Evolutionary conservation across 2,329 filamentous ascomycete species (phyloP).

Genomic region (Tolypocladium album): DNA sequence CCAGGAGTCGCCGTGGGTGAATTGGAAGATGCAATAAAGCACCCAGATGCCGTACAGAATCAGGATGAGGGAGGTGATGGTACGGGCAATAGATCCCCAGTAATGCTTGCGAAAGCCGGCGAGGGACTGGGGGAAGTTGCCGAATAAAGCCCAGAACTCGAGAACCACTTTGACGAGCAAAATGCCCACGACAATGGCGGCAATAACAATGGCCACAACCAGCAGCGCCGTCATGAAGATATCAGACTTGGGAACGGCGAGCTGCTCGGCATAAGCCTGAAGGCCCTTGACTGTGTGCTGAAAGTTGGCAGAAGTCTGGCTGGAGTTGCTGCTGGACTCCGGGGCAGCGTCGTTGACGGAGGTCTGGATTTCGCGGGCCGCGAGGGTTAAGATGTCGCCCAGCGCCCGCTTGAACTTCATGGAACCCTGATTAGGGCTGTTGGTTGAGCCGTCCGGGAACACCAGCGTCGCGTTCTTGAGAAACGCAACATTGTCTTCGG

Average conservation of each 20-base stretch:
- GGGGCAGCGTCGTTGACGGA: constrained; percentile 27
- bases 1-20: constrained; percentile 90
- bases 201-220: constrained; percentile 79
- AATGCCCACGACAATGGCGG: constrained; percentile 73
- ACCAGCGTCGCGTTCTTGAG: constrained; percentile 68
- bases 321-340: constrained; percentile 13
- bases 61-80: constrained; percentile 82
- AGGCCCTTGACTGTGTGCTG: constrained; percentile 58
- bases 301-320: constrained; percentile 17
- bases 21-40: constrained; percentile 92
- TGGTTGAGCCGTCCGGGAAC: constrained; percentile 49
- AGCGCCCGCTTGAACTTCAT: constrained; percentile 46
- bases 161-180: constrained; percentile 85
- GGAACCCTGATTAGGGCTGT: constrained; percentile 25
- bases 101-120: constrained; percentile 88
- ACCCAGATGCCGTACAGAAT: constrained; percentile 93
- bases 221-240: constrained; percentile 94
- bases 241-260: constrained; percentile 78
- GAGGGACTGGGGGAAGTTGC: constrained; percentile 70
- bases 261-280: constrained; percentile 70
- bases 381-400: constrained; percentile 33
- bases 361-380: constrained; percentile 40
- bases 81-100: constrained; percentile 83
- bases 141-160: constrained; percentile 84
- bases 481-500: constrained; percentile 62